Base-by-base conservation (phyloP, 2,329 filamentous ascomycete species). In the Fusarium sp. region DNA sequence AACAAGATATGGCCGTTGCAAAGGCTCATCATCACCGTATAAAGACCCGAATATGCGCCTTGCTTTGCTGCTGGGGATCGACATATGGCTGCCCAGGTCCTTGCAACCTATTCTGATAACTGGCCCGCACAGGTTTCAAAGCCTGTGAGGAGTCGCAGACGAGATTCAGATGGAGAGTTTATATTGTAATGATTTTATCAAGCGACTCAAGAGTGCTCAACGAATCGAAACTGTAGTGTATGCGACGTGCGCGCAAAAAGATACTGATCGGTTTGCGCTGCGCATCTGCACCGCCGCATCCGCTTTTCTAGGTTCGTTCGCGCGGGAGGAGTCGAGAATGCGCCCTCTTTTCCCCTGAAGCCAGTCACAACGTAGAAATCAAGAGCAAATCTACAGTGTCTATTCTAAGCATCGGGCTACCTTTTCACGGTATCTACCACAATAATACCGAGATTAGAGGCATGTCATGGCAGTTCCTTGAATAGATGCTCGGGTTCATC, bases 251-350 rank as follows among this genome's bases (percentile, higher is more conserved):
- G 70, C 70, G 63, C 62, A 71, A 64, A 60, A 61, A 54, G 35
- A 56, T 42, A 51, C 31, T 70, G 60, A 46, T 62, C 54, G 38
- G 48, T 60, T 60, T 70, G 68, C 62, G 62, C 67, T 55, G 60
- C 61, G 67, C 61, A 56, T 38, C 21, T 56, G 70, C 66, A 73
- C 70, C 38, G 62, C 70, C 62, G 70, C 70, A 73, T 73, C 70
- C 70, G 70, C 70, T 73, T 73, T 71, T 73, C 70, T 68, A 61
- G 62, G 70, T 73, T 73, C 70, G 48, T 67, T 45, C 44, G 51
- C 51, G 61, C 56, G 60, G 27, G 60, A 60, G 54, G 52, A 67
- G 60, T 72, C 62, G 37, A 73, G 70, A 73, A 71, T 71, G 66
- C 70, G 66, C 70, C 66, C 39, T 60, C 52, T 58, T 60, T 64